A percentile compares a stretch with the other conserved stretches of the same genome.
Evolutionary conservation across 768 basidiomycete species (phyloP).

Genomic region (Mycena filopes): DNA sequence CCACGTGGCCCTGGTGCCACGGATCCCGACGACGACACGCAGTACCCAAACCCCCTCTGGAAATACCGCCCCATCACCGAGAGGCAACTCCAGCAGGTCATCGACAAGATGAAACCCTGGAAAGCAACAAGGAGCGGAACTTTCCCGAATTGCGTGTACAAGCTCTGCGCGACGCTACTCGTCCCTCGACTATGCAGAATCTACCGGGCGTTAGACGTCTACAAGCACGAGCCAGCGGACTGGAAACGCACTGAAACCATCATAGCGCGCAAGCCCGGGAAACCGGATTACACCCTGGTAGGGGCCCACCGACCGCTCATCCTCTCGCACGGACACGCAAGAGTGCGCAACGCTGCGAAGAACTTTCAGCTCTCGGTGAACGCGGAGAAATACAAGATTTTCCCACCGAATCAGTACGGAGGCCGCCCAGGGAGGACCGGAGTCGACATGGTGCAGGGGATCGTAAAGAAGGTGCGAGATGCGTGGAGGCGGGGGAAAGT

Average conservation of each 20-base stretch:
- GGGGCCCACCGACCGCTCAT: constrained; percentile 47
- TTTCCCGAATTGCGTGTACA: constrained; percentile 38
- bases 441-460: constrained; percentile 5
- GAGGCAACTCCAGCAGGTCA: constrained; percentile 12
- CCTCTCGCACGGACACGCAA: constrained; percentile 35
- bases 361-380: constrained; percentile 27
- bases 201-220: constrained; percentile 41
- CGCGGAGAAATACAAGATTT: constrained; percentile 34
- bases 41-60: not conserved
- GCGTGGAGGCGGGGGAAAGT: constrained; percentile 1
- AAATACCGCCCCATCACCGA: not conserved
- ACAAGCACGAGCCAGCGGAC: constrained; percentile 38
- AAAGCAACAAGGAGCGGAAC: constrained; percentile 41
- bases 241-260: constrained; percentile 43
- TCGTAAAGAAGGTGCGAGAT: not conserved
- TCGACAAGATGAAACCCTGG: constrained; percentile 35
- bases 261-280: constrained; percentile 49
- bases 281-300: constrained; percentile 43
- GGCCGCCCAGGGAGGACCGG: constrained; percentile 1
- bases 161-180: constrained; percentile 18
- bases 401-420: constrained; percentile 27
- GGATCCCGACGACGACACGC: not conserved
- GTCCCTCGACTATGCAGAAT: constrained; percentile 32
- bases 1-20: not conserved
- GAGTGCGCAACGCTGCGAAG: constrained; percentile 20